Evolutionary conservation across 2,329 filamentous ascomycete species (phyloP).

Genomic region (Diaporthe ilicicola): DNA sequence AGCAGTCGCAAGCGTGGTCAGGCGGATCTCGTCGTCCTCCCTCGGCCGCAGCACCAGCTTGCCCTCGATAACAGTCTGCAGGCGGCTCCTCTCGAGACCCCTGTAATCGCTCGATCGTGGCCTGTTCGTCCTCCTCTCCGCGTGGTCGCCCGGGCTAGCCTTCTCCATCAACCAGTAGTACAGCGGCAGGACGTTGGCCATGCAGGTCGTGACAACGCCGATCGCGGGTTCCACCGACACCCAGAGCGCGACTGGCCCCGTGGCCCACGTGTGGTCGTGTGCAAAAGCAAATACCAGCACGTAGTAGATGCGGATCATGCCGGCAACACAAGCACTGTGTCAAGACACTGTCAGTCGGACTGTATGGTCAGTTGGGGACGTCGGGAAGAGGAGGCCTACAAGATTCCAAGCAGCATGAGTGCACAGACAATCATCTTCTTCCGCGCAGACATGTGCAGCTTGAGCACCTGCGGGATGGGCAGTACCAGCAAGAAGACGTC

Average conservation of each 20-base stretch:
- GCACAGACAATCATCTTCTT: conserved; percentile 10
- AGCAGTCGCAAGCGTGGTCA: conserved; percentile 6
- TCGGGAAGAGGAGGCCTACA: background rate
- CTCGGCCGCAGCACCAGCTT: conserved; percentile 17
- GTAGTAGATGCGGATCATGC: conserved; percentile 18
- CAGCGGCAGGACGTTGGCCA: conserved; percentile 14
- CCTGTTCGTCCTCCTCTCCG: conserved; percentile 14
- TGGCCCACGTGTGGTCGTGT: conserved; percentile 15
- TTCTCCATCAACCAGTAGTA: conserved; percentile 14
- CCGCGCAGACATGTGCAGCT: conserved; percentile 8
- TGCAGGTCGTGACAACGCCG: conserved; percentile 4
- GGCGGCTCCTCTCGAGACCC: background rate
- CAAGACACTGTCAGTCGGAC: background rate
- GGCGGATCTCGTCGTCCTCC: conserved; percentile 16
- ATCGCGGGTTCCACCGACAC: conserved; percentile 20
- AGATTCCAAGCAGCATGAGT: conserved; percentile 7
- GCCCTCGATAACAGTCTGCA: conserved; percentile 9
- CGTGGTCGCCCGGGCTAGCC: background rate
- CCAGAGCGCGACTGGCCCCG: conserved; percentile 18
- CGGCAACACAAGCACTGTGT: conserved; percentile 21
- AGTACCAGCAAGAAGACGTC: background rate
- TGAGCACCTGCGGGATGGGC: background rate
- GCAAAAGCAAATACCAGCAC: conserved; percentile 4
- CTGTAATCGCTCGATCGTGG: conserved; percentile 17
- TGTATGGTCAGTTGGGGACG: background rate